Conservation (phyloP, 768 basidiomycete genomes). For the Podaxis rugospora region DNA sequence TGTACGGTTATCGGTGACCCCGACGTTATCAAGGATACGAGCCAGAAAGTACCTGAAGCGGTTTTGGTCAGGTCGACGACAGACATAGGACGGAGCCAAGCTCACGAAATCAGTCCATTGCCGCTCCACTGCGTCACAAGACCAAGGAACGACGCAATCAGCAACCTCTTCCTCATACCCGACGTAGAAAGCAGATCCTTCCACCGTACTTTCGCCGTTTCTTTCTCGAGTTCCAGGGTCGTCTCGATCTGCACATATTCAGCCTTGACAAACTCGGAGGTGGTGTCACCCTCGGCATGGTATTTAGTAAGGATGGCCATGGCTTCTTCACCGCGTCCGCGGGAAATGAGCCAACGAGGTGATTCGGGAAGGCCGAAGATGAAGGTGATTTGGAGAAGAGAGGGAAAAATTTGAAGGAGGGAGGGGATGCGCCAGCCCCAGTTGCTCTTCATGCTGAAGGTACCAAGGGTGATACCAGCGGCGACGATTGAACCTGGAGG, state of each 20-base stretch:
- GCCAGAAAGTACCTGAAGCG: conserved; percentile 46
- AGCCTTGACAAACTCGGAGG: conserved; percentile 52
- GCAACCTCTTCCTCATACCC: conserved; percentile 49
- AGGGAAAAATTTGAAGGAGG: conserved; percentile 53
- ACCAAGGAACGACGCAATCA: conserved; percentile 46
- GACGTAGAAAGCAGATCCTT: conserved; percentile 36
- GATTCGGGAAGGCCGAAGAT: conserved; percentile 60
- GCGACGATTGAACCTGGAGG: conserved; percentile 49
- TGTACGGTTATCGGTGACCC: conserved; percentile 41
- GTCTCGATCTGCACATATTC: conserved; percentile 54
- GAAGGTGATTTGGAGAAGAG: conserved; percentile 48
- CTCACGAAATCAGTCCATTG: conserved; percentile 53
- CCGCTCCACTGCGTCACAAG: conserved; percentile 63
- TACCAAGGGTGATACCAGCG: conserved; percentile 57
- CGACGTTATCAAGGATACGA: conserved; percentile 50
- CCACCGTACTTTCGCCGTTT: conserved; percentile 44
- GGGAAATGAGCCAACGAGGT: conserved; percentile 60
- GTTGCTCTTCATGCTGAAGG: conserved; percentile 51
- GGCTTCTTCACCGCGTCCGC: conserved; percentile 48
- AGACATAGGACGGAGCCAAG: not conserved
- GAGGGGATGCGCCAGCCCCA: conserved; percentile 74
- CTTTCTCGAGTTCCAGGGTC: conserved; percentile 49
- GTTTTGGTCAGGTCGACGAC: not conserved
- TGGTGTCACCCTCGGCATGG: conserved; percentile 54
- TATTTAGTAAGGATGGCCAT: conserved; percentile 46